These are phyloP conservation scores for Suhomyces taliae DNA, from an alignment of 1,139 yeast genomes.

Conservation along the genomic window DNA sequence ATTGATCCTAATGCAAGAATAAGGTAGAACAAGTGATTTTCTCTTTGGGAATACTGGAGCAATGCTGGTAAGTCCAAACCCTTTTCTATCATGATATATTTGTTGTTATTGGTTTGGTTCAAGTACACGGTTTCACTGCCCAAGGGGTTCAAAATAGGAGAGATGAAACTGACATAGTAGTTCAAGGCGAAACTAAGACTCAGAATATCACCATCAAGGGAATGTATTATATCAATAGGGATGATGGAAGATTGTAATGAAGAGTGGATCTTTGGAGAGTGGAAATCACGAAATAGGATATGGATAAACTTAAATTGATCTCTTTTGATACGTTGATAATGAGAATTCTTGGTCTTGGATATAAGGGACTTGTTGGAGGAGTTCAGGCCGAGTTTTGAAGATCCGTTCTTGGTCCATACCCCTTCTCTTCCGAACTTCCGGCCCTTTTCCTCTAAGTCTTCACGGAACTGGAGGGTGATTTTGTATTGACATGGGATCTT, in stretches of 20 bases:
- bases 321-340: slow-evolving; percentile 17
- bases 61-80: slow-evolving; percentile 26
- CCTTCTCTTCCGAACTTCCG: slow-evolving; percentile 35
- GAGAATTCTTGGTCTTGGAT: slow-evolving; percentile 13
- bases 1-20: slow-evolving; percentile 28
- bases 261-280: slow-evolving; percentile 7
- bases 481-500: slow-evolving; percentile 28
- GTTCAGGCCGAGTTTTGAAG: background rate
- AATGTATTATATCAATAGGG: slow-evolving; percentile 23
- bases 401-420: slow-evolving; percentile 23
- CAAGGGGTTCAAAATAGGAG: slow-evolving; percentile 30
- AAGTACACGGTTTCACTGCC: slow-evolving; percentile 17
- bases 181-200: slow-evolving; percentile 25
- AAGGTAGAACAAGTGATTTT: slow-evolving; percentile 25
- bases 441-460: slow-evolving; percentile 31
- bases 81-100: slow-evolving; percentile 21
- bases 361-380: slow-evolving; percentile 11
- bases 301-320: slow-evolving; percentile 22
- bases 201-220: slow-evolving; percentile 15
- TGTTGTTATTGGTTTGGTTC: slow-evolving; percentile 14
- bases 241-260: slow-evolving; percentile 17
- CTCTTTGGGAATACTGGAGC: slow-evolving; percentile 26
- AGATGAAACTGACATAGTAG: slow-evolving; percentile 27
- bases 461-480: slow-evolving; percentile 27
- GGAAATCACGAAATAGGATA: slow-evolving; percentile 16